These are phyloP conservation scores for Fusarium citri DNA, from an alignment of 2,329 filamentous ascomycete genomes.

Conservation along the genomic window DNA sequence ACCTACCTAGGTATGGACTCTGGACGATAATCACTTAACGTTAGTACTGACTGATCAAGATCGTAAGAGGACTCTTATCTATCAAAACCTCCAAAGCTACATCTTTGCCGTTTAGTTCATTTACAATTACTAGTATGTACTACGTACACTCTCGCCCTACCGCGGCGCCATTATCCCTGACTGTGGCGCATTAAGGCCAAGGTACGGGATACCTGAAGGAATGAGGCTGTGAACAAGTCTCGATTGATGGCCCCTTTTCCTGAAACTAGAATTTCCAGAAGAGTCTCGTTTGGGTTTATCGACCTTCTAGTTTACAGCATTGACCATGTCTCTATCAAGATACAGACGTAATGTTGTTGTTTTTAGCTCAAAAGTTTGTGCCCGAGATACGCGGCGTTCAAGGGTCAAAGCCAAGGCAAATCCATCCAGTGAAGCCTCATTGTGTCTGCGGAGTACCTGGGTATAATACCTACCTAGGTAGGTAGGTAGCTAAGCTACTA, in stretches of 20 bases:
- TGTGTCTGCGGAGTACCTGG: neutral
- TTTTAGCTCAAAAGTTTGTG: constrained; percentile 29
- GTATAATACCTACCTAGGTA: neutral
- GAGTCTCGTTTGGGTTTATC: constrained; percentile 3
- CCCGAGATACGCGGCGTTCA: constrained; percentile 30
- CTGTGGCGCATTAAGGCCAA: constrained; percentile 28
- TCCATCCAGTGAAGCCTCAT: neutral
- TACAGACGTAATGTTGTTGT: constrained; percentile 36
- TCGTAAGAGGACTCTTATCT: neutral
- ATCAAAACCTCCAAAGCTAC: neutral
- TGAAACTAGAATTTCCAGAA: constrained; percentile 31
- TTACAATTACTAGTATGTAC: neutral
- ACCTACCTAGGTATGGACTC: neutral
- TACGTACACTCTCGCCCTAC: neutral
- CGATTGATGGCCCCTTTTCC: constrained; percentile 8
- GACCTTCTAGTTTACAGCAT: constrained; percentile 23
- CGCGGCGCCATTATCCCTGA: constrained; percentile 6
- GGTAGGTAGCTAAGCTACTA: neutral
- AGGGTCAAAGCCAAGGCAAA: constrained; percentile 15
- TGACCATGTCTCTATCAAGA: constrained; percentile 29
- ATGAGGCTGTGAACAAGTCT: constrained; percentile 1
- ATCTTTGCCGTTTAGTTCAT: neutral
- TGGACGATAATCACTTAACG: too few relatives aligned
- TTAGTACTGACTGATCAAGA: neutral
- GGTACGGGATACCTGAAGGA: neutral